Base-by-base conservation (phyloP, 495 filamentous ascomycete genomes). In the Xylaria bambusicola region DNA sequence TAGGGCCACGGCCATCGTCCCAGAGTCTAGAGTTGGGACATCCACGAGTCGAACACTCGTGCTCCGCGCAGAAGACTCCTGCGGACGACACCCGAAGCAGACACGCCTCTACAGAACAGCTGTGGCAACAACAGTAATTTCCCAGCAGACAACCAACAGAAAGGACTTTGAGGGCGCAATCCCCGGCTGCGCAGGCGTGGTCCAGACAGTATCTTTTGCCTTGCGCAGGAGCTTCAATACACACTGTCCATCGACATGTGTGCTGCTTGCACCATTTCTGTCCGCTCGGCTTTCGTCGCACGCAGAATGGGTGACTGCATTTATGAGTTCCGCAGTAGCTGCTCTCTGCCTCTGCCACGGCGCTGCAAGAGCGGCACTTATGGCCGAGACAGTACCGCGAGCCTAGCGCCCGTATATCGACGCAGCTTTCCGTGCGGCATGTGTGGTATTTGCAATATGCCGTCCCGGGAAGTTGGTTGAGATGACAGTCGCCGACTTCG, bases 121-220 rank as follows among this genome's bases (percentile, higher is more conserved):
- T 56, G 18, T 56, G 52, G 41, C 52, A 56, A n/a, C 52, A 56
- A 18, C 52, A 56, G 27, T 46, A 56, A 7, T 46, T 44, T 18
- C 41, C 52, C 0, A 56, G 10, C 18, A 26, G 29, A 7, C n/a
- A 2, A 1, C 41, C 17, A 12, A 31, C 7, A 5, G 8, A 5
- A 1, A 46, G 13, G 10, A 46, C 41, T 10, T 46, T 56, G 27
- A 10, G 18, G 2, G 27, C 42, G 17, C 52, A 56, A 20, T n/a
- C 41, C 3, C 24, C 52, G 1, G 29, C 27, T 23, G 27, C 27
- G 9, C 52, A 56, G 10, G 12, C 13, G 29, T 56, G 52, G 29
- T 36, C 41, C 3, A 10, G 23, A 41, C 52, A 56, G 12, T 56
- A 46, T 13, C 52, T 13, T 0, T 40, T 4, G 9, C 41, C 52